Conservation (phyloP, 129 eudicot species). For the Helichrysum umbraculigerum region DNA sequence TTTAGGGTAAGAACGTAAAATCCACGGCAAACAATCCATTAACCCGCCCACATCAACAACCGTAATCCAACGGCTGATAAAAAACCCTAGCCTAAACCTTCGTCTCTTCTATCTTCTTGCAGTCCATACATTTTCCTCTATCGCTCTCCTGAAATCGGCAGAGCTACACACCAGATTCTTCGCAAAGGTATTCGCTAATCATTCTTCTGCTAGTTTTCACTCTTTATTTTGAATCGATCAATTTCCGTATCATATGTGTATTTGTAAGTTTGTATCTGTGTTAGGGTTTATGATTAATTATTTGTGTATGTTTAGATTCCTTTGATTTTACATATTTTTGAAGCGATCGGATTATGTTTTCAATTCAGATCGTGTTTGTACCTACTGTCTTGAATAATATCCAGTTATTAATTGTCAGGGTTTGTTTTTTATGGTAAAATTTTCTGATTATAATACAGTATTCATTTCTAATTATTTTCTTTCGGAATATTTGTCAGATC, state of each 20-base stretch:
- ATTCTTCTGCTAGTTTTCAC: not conserved
- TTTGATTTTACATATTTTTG: not conserved
- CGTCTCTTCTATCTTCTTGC: not conserved
- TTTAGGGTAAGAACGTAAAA: not conserved
- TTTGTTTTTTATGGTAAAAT: not conserved
- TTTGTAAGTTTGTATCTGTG: not conserved
- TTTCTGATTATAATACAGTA: not conserved
- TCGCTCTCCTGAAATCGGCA: slow-evolving; percentile 10
- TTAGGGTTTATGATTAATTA: not conserved
- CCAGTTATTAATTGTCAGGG: not conserved
- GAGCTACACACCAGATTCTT: slow-evolving; percentile 7
- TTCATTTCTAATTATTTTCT: not conserved
- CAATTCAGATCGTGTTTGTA: not conserved
- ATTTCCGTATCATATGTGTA: not conserved
- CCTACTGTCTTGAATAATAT: not conserved
- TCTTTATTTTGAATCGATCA: not conserved
- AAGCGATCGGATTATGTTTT: not conserved
- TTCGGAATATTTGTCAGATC: not conserved
- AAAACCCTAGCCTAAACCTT: slow-evolving; percentile 27
- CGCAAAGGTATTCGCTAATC: not conserved
- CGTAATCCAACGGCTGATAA: slow-evolving; percentile 18
- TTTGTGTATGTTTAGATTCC: too few relatives aligned
- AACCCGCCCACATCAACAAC: not conserved
- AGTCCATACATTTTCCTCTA: not conserved
- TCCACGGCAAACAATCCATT: slow-evolving; percentile 3